A percentile compares a stretch with the other conserved stretches of the same genome.
Evolutionary conservation across 495 filamentous ascomycete species (phyloP).

Genomic region (Aspergillus funiculosus): DNA sequence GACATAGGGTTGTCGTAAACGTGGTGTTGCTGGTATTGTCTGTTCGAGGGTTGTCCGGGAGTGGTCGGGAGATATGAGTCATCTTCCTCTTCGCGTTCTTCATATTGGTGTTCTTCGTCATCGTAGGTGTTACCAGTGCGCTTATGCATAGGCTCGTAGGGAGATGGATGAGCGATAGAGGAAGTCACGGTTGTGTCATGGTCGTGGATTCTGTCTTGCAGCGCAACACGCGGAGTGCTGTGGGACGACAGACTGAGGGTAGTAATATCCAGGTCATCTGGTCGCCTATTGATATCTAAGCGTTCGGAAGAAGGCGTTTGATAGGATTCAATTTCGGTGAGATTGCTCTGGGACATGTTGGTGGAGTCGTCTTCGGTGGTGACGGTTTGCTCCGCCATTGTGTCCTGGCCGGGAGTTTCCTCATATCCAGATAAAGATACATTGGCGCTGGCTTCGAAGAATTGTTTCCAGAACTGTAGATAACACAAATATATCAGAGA

Average conservation of each 20-base stretch:
- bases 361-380: constrained; percentile 47
- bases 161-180: constrained; percentile 50
- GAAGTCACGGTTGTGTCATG: constrained; percentile 55
- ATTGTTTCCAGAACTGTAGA: constrained; percentile 95
- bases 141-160: constrained; percentile 27
- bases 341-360: constrained; percentile 37
- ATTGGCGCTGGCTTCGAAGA: constrained; percentile 97
- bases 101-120: constrained; percentile 28
- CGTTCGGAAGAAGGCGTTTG: constrained; percentile 33
- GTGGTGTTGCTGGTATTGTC: constrained; percentile 3
- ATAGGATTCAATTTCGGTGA: constrained; percentile 30
- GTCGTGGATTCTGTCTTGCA: constrained; percentile 36
- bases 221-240: constrained; percentile 47
- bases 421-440: constrained; percentile 96
- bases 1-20: constrained; percentile 39
- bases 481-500: background rate
- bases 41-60: constrained; percentile 22
- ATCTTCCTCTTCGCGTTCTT: constrained; percentile 31
- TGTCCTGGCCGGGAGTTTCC: constrained; percentile 56
- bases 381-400: constrained; percentile 41
- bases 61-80: constrained; percentile 44
- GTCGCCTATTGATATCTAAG: constrained; percentile 26
- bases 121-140: constrained; percentile 27
- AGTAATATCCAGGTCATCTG: constrained; percentile 48
- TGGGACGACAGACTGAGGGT: constrained; percentile 51